Evolutionary conservation across 2,329 filamentous ascomycete genomes (phyloP), one percentile per base, ranked within the genome.

Genomic region (Cercospora canescens): DNA sequence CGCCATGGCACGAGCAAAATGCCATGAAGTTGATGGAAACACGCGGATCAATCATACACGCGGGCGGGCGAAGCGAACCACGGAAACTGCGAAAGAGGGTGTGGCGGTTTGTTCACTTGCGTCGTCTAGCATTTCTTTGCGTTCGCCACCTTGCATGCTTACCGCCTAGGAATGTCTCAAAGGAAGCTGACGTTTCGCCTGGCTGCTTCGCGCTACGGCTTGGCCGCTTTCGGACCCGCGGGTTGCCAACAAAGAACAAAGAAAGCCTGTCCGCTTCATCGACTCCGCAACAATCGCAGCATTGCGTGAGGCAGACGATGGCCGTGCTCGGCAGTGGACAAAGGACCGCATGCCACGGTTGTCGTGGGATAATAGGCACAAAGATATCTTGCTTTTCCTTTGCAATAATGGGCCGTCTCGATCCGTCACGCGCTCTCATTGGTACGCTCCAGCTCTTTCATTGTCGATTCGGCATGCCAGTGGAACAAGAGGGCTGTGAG

Each of bases 201-300:
- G 66, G 63, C 66, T 64, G 66, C 68, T 68, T 66, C 68, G 66
- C 67, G 64, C 63, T 68, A 69, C 70, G 71, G 69, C 71, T 69
- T 70, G 68, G 69, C 75, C 72, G 74, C 66, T 72, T 76, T 72
- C 75, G 75, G 75, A 67, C 66, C 67, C 66, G 68, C 68, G 69
- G 67, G 71, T 64, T 68, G 72, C 71, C 71, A 75, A 73, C 71
- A 77, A 76, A 75, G 73, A 77, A 76, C 73, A 76, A 77, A 77
- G 74, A 75, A 74, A 70, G 57, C 58, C 56, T 61, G 64, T 62
- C 66, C 28, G 34, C 52, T 55, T 65, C 63, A 60, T 73, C 71
- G 66, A 71, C 67, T 71, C 72, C 70, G 69, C 70, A 71, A 76
- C 73, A 76, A 75, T 75, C 71, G 71, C 70, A 72, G 70, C 66